Base-by-base conservation (phyloP, 129 eudicot genomes). In the Tagetes patula region DNA sequence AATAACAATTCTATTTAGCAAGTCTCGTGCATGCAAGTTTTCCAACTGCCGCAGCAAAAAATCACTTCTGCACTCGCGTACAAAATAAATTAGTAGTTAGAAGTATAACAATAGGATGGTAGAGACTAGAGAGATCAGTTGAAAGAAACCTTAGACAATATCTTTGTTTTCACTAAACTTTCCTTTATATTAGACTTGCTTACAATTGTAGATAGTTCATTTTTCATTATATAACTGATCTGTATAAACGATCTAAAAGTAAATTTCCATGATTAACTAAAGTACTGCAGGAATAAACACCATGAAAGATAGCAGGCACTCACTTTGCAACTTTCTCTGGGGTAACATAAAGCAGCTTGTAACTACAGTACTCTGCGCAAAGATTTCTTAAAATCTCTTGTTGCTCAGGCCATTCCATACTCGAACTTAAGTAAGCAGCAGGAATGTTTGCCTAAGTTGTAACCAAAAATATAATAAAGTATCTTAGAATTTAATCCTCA, bases 301-400 rank as follows among this genome's bases (percentile, higher is more conserved):
- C 33, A 63, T 38, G 9, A 65, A 78, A 54, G 46, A 72, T 20
- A 69, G 78, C n/a, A 73, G 30, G 42, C 49, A 85, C 91, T 80
- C 79, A 95, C 99, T 77, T 88, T 40, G 97, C 99, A 58, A 95
- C 86, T 86, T 90, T 95, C 82, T 95, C 99, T 1, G 99, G 99
- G 72, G 99, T 95, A 84, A 90, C 99, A 82, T 90, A 95, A 73
- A 95, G 69, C 59, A 95, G 84, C 88, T 95, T 95, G 85, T 90
- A 88, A 76, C 65, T 84, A 72, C 91, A 86, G 62, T 65, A 3
- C 41, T 83, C 92, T 63, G 91, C 83, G 47, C 68, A 84, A 63
- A 95, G 87, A 82, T 86, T 94, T 79, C 96, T 84, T 37, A 95
- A 80, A 77, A 95, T 95, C 79, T 86, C 96, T 75, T 90, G 99